Evolutionary conservation across 1,284 basidiomycete species (phyloP).

Genomic region (Fomitiporia mediterranea): DNA sequence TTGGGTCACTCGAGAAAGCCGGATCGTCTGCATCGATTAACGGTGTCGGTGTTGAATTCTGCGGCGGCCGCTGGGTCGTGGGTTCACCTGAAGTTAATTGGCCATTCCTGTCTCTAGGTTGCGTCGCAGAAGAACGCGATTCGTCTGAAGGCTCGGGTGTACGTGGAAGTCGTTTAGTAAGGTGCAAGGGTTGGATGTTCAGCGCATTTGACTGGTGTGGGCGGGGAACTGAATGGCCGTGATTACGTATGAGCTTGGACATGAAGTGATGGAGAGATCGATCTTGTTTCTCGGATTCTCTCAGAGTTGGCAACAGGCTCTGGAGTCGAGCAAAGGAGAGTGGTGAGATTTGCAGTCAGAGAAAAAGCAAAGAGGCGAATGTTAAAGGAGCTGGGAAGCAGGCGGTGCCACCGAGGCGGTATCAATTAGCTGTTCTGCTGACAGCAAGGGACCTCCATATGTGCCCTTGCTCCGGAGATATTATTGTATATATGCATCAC

Average conservation of each 20-base stretch:
- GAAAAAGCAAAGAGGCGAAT: not conserved
- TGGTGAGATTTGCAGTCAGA: not conserved
- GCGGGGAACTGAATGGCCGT: not conserved
- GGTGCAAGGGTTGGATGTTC: not conserved
- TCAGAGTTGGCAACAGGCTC: not conserved
- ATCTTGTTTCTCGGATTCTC: not conserved
- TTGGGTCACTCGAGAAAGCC: slow-evolving; percentile 35
- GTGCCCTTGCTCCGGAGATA: not conserved
- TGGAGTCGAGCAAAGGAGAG: not conserved
- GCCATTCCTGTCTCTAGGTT: not conserved
- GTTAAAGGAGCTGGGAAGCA: not conserved
- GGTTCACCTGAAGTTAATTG: not conserved
- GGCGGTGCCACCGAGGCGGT: not conserved
- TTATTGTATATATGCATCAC: not conserved
- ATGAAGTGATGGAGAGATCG: not conserved
- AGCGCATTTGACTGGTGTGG: not conserved
- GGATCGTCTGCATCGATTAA: slow-evolving; percentile 28
- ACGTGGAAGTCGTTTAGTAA: not conserved
- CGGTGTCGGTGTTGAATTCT: not conserved
- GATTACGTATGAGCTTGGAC: not conserved
- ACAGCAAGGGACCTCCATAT: not conserved
- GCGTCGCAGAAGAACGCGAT: not conserved
- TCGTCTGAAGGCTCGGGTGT: not conserved
- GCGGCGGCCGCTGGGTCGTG: not conserved
- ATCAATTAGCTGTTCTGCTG: not conserved